These are phyloP conservation scores for Fusarium denticulatum DNA, from an alignment of 2,329 filamentous ascomycete species.

Conservation along the genomic window DNA sequence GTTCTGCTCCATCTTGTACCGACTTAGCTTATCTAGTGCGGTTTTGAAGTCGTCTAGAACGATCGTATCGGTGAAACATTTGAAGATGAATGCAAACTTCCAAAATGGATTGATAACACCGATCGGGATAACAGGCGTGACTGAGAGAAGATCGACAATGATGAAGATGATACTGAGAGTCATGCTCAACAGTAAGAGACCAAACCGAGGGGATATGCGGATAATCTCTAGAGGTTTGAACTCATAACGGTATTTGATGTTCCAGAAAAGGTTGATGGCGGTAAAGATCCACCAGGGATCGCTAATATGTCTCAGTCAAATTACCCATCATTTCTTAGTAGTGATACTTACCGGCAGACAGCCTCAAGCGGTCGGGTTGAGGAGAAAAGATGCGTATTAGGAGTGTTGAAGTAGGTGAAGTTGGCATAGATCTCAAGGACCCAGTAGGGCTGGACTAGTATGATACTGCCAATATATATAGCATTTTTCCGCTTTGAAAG, in stretches of 20 bases:
- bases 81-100: constrained; percentile 48
- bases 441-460: constrained; percentile 71
- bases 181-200: constrained; percentile 70
- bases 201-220: constrained; percentile 70
- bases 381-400: constrained; percentile 61
- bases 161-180: constrained; percentile 68
- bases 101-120: constrained; percentile 31
- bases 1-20: constrained; percentile 24
- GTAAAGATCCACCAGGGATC: constrained; percentile 78
- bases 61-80: constrained; percentile 73
- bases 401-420: constrained; percentile 70
- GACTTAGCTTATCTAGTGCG: constrained; percentile 51
- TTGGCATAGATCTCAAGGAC: constrained; percentile 72
- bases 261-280: constrained; percentile 67
- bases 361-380: constrained; percentile 68
- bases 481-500: constrained; percentile 59
- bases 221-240: constrained; percentile 67
- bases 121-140: constrained; percentile 60
- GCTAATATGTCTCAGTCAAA: constrained; percentile 38
- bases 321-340: background rate
- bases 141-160: constrained; percentile 68
- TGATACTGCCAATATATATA: constrained; percentile 67
- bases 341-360: constrained; percentile 59
- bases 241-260: constrained; percentile 70
- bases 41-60: constrained; percentile 77